phyloP scores from a whole-genome alignment of 2,329 filamentous ascomycete species.

The Shiraia bambusicola region DNA sequence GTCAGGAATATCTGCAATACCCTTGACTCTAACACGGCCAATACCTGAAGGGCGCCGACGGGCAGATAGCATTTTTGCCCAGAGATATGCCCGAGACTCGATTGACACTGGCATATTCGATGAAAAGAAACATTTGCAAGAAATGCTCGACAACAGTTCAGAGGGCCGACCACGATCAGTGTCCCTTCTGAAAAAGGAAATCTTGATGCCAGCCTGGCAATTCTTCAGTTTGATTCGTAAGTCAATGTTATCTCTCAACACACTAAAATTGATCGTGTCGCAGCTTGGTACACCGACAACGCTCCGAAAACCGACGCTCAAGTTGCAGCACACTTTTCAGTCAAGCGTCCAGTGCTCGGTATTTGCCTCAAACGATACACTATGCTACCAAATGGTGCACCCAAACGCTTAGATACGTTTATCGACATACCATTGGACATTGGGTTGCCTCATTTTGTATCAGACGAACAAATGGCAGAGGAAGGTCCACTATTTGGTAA shows the following conservation, averaged over 20 bases:
- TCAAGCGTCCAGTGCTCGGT: conserved; percentile 79
- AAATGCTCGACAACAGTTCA: conserved; percentile 39
- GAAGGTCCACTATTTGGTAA: conserved; percentile 74
- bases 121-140: conserved; percentile 52
- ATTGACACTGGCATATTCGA: conserved; percentile 53
- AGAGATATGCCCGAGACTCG: conserved; percentile 44
- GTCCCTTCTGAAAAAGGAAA: conserved; percentile 66
- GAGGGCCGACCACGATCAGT: conserved; percentile 37
- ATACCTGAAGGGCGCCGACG: conserved; percentile 41
- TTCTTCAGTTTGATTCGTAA: conserved; percentile 90
- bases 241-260: conserved; percentile 38
- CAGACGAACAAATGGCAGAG: conserved; percentile 69
- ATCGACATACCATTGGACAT: conserved; percentile 91
- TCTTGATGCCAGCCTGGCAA: conserved; percentile 95
- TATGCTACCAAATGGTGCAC: conserved; percentile 67
- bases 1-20: conserved; percentile 23
- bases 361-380: conserved; percentile 92
- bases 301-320: conserved; percentile 69
- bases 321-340: conserved; percentile 83
- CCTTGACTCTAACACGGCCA: conserved; percentile 31
- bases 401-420: conserved; percentile 73
- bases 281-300: conserved; percentile 82
- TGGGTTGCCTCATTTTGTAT: conserved; percentile 83
- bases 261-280: conserved; percentile 15
- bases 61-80: conserved; percentile 54